Base-by-base conservation (phyloP, 1,284 basidiomycete species). In the Puccinia hordei region DNA sequence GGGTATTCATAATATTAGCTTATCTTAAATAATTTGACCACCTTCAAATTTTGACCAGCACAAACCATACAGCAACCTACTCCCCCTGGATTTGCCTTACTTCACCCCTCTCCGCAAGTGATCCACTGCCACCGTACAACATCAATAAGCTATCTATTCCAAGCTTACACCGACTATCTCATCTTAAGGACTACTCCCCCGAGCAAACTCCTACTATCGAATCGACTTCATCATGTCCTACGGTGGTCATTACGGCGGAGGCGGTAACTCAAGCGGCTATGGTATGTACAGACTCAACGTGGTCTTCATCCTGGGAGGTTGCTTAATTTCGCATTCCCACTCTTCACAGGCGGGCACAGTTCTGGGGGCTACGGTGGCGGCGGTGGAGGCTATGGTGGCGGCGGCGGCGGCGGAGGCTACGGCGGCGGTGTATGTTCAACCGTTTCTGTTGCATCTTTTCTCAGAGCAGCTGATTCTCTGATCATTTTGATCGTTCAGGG, bases 401-500 rank as follows among this genome's bases (percentile, higher is more conserved):
- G 46, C 33, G 65, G 63, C 5, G 81, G 82, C 33, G 79, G 80
- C 33, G 81, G 82, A 27, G 73, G 65, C 30, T 71, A 74, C 33
- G 69, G 77, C 46, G 78, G 80, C 35, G 81, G 79, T 75, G 81
- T 82, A 73, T 22, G 81, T 78, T 46, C 0, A n/a, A 44, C 17
- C 35, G 27, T 51, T 19, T 46, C 30, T 35, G 41, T 17, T 30
- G 22, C 51, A 24, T 9, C 8, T 27, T 24, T 44, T 1, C 57
- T 5, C 30, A n/a, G n/a, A 9, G 17, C n/a, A 8, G 63, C 63
- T 66, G n/a, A 66, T 3, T 35, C 22, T 78, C 15, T 49, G 15
- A 30, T 68, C 71, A 73, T 49, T 80, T 81, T 41, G 72, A 35
- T 74, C 30, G n/a, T 72, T 46, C 71, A 82, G 81, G 83, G 83